Conservation (phyloP, 768 basidiomycete species). For the Lepiota venenata region DNA sequence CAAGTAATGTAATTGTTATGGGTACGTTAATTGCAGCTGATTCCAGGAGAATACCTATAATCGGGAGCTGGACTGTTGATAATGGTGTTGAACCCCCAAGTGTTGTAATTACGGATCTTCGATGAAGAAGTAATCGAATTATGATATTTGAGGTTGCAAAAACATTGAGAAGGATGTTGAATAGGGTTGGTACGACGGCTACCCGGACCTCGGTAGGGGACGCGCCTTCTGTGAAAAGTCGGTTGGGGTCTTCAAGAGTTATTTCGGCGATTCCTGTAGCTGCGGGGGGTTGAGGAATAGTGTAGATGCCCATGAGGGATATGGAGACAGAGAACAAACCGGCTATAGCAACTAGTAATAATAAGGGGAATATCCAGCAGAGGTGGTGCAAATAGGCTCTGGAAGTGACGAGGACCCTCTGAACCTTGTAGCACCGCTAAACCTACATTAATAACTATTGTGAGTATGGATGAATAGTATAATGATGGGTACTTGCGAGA, state of each 20-base stretch:
- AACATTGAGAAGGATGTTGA: neutral
- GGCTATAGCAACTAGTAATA: neutral
- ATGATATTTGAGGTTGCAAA: neutral
- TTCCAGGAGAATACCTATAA: neutral
- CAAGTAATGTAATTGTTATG: neutral
- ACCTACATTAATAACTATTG: neutral
- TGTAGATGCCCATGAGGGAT: neutral
- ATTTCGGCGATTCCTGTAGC: neutral
- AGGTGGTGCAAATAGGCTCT: neutral
- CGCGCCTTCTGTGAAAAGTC: neutral
- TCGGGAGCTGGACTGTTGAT: neutral
- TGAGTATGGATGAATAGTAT: neutral
- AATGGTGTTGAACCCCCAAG: neutral
- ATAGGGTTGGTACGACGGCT: neutral
- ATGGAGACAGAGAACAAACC: neutral
- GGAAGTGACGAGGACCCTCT: neutral
- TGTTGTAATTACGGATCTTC: neutral
- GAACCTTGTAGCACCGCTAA: constrained; percentile 8
- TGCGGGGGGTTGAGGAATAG: neutral
- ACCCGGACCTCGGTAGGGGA: too few species aligned
- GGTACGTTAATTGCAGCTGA: constrained; percentile 1
- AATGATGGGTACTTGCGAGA: neutral
- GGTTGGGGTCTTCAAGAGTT: neutral
- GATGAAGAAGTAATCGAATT: neutral
- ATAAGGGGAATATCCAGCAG: constrained; percentile 1